Evolutionary conservation across 495 filamentous ascomycete genomes (phyloP), one percentile per base, ranked within the genome.

Genomic region (Podospora pseudocomata): DNA sequence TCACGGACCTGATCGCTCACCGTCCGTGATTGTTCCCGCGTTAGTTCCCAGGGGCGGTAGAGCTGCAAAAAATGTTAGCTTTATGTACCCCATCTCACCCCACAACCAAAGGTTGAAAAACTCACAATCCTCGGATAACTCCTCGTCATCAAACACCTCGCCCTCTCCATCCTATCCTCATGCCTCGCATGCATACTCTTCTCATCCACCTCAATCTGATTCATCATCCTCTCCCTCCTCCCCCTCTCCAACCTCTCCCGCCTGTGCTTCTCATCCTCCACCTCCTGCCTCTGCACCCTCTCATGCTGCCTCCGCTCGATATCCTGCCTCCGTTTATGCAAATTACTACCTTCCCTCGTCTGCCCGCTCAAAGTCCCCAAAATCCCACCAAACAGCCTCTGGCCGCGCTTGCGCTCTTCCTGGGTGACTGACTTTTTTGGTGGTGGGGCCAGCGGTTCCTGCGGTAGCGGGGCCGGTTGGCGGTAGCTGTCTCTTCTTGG

Each of bases 301-400:
- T 92, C 92, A 77, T 93, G 89, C 77, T 95, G 92, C 74, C 91
- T 90, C 74, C 88, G 89, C 80, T 98, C 94, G 74, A 97, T 94
- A 75, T 99, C 94, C 67, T 86, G 87, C 64, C 94, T 87, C 71
- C 89, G 89, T 78, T 87, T 91, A 72, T 92, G 89, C 74, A 85
- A 83, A 34, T 81, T 76, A 73, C 77, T 84, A 54, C 91, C 87
- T 72, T 86, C 82, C 60, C 86, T 91, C 83, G 95, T 91, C 39
- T 49, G 39, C 39, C 39, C 39, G 76, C 91, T 94, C 67, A 98
- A 87, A 64, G 93, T 94, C 76, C 90, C 92, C 71, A 97, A 82
- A 72, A 97, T 79, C 63, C 89, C 92, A 64, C 95, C 95, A 80
- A 97, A 97, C 74, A 99, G 85, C 64, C 95, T 85, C 82, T 92